Evolutionary conservation across 495 filamentous ascomycete genomes (phyloP).

Genomic region (Penicillium simplicissimum): DNA sequence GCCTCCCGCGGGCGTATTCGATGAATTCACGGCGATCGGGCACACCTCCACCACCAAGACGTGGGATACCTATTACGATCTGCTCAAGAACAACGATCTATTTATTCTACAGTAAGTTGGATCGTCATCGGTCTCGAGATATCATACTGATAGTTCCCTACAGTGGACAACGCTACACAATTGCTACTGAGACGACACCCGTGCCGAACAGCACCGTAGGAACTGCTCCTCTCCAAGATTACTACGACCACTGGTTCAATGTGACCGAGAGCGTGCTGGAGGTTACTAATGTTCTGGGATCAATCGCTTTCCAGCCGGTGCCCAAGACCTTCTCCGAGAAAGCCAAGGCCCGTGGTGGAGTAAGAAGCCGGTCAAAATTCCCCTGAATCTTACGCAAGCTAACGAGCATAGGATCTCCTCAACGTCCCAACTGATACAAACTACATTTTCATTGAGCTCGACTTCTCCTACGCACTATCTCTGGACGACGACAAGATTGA

Average conservation of each 20-base stretch:
- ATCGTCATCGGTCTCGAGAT: neutral
- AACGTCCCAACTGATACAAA: constrained; percentile 52
- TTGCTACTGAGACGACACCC: constrained; percentile 58
- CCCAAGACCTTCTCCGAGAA: constrained; percentile 49
- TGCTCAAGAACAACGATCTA: constrained; percentile 44
- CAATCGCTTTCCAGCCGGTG: constrained; percentile 59
- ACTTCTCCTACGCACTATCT: constrained; percentile 52
- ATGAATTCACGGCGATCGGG: constrained; percentile 53
- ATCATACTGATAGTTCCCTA: constrained; percentile 9
- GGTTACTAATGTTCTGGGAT: constrained; percentile 50
- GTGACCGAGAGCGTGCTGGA: constrained; percentile 39
- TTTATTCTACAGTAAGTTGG: constrained; percentile 39
- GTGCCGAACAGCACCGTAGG: constrained; percentile 46
- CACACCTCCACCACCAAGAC: constrained; percentile 51
- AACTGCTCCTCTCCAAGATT: constrained; percentile 43
- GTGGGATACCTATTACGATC: constrained; percentile 53
- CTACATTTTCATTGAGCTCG: constrained; percentile 57
- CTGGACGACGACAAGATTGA: constrained; percentile 49
- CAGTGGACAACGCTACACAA: constrained; percentile 53
- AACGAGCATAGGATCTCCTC: constrained; percentile 46
- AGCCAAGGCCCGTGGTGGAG: constrained; percentile 49
- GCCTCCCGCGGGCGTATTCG: constrained; percentile 55
- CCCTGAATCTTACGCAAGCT: neutral
- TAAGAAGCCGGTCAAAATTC: constrained; percentile 19
- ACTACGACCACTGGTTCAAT: constrained; percentile 56